phyloP scores from a whole-genome alignment of 805 yeast species.

The Wickerhamomyces canadensis region DNA sequence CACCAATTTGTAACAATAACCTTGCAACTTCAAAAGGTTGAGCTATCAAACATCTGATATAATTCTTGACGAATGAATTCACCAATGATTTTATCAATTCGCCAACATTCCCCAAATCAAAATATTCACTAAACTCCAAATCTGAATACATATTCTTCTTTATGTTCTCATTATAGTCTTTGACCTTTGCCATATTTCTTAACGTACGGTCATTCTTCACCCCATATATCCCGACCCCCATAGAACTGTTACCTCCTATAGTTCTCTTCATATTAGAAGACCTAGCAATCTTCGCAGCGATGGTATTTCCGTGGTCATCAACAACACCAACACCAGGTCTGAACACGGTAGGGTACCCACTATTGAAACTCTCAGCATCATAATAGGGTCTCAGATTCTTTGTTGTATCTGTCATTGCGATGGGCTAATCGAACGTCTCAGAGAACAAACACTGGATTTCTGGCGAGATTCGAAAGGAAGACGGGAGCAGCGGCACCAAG shows the following conservation, averaged over 20 bases:
- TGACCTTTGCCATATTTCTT: slow-evolving; percentile 18
- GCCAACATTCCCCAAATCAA: slow-evolving; percentile 52
- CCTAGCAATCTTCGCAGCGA: slow-evolving; percentile 34
- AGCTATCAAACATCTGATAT: slow-evolving; percentile 59
- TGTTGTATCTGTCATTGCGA: slow-evolving; percentile 2
- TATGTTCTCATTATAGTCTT: slow-evolving; percentile 19
- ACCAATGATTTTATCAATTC: slow-evolving; percentile 53
- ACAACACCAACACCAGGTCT: slow-evolving; percentile 59
- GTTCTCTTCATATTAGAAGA: slow-evolving; percentile 15
- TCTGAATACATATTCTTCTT: slow-evolving; percentile 32
- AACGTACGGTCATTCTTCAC: slow-evolving; percentile 6
- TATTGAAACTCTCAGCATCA: slow-evolving; percentile 60
- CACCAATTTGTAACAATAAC: slow-evolving; percentile 75
- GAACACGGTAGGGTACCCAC: slow-evolving; percentile 55
- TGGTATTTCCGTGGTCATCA: slow-evolving; percentile 36
- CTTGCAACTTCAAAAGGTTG: slow-evolving; percentile 90
- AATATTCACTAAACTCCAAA: slow-evolving; percentile 60
- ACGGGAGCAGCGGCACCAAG: no score
- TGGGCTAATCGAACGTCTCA: no score
- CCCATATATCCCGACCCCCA: slow-evolving; percentile 6
- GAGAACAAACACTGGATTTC: no score
- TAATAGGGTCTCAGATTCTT: slow-evolving; percentile 56
- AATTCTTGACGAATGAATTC: slow-evolving; percentile 59
- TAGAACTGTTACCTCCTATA: slow-evolving; percentile 3
- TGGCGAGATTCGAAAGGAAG: no score